Percentiles rank a stretch among this genome's conserved stretches.
Evolutionary conservation across 2,329 filamentous ascomycete species (phyloP).

Genomic region (Ophiocordyceps robertsii): DNA sequence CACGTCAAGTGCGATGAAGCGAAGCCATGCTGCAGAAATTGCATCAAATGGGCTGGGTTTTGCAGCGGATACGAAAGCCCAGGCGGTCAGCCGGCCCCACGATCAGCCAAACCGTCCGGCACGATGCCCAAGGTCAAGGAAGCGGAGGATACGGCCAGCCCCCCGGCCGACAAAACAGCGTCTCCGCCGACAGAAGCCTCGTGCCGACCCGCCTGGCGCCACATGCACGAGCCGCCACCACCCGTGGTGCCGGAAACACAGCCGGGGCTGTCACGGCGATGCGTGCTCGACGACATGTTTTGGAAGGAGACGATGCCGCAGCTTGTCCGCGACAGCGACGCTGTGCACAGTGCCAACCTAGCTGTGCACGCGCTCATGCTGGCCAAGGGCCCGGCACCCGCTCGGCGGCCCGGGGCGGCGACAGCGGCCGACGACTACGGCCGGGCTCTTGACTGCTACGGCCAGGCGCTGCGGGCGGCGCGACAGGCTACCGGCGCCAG

Average conservation of each 20-base stretch:
- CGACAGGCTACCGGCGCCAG: conserved; percentile 6
- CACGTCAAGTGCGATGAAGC: conserved; percentile 23
- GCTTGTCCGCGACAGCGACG: conserved; percentile 17
- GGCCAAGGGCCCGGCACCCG: conserved; percentile 8
- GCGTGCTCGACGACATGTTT: conserved; percentile 18
- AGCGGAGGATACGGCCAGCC: background rate
- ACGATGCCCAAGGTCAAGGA: background rate
- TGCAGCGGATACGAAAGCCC: conserved; percentile 18
- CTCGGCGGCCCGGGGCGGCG: background rate
- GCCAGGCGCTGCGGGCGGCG: conserved; percentile 16
- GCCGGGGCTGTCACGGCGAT: background rate
- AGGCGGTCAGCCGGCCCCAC: background rate
- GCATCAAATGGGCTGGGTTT: conserved; percentile 20
- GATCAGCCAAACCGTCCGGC: background rate
- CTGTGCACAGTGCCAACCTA: conserved; percentile 22
- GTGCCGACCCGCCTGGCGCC: background rate
- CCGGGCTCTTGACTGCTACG: conserved; percentile 18
- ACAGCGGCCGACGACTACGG: conserved; percentile 13
- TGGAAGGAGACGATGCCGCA: conserved; percentile 21
- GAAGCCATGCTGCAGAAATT: conserved; percentile 19
- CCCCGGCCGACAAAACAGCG: background rate
- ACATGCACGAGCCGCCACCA: background rate
- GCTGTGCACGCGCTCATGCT: conserved; percentile 21
- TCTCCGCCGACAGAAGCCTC: background rate
- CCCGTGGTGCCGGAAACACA: background rate